Conservation (phyloP, 805 yeast species). For the Isabelozyma rhagii region DNA sequence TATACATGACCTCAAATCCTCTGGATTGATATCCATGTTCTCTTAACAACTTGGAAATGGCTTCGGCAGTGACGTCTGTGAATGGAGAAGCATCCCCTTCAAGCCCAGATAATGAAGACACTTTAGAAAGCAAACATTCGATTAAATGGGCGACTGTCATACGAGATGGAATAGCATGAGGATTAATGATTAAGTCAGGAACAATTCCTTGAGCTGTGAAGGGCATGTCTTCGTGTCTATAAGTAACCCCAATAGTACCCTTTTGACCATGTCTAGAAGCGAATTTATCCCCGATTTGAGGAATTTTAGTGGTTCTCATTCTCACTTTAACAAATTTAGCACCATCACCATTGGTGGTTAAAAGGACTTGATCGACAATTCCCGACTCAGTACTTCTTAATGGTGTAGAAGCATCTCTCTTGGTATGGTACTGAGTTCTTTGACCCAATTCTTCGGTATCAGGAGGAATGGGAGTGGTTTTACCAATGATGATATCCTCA, state of each 20-base stretch:
- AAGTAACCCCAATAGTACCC: conserved; percentile 99
- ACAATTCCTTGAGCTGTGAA: conserved; percentile 93
- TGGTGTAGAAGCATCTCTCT: conserved; percentile 98
- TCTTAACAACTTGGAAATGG: conserved; percentile 85
- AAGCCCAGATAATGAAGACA: conserved; percentile 88
- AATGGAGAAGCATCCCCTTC: conserved; percentile 99
- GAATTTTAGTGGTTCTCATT: conserved; percentile 97
- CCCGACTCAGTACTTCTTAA: conserved; percentile 95
- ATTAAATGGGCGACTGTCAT: conserved; percentile 99
- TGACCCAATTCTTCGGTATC: conserved; percentile 98
- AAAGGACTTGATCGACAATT: conserved; percentile 94
- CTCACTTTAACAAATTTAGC: conserved; percentile 95
- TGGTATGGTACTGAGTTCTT: conserved; percentile 96
- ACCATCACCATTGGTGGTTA: conserved; percentile 98
- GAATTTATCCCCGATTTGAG: conserved; percentile 98
- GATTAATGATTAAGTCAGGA: conserved; percentile 96
- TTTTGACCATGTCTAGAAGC: conserved; percentile 99
- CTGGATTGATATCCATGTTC: conserved; percentile 97
- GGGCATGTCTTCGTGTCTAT: conserved; percentile 98
- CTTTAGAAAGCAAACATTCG: conserved; percentile 95
- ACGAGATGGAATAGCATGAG: conserved; percentile 99
- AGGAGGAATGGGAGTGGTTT: conserved; percentile 98
- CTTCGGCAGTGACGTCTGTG: conserved; percentile 97
- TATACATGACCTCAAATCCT: conserved; percentile 98
- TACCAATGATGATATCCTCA: conserved; percentile 97